Evolutionary conservation across 1,284 basidiomycete species (phyloP).

Genomic region (Tylopilus sp.): DNA sequence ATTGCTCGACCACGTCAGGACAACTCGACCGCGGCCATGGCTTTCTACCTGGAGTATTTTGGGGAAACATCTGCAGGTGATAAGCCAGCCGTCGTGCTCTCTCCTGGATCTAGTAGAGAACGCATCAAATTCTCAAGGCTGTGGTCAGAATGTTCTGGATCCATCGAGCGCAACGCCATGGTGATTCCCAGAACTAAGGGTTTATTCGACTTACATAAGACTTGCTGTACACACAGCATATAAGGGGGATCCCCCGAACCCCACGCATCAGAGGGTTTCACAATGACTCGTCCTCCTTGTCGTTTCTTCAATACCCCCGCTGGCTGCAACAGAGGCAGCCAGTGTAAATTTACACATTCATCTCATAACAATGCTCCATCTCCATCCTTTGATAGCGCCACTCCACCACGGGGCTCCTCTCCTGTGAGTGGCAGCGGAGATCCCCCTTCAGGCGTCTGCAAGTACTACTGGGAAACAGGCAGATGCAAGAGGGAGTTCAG

Average conservation of each 20-base stretch:
- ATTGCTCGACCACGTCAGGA: too few species aligned
- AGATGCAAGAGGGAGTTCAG: constrained; percentile 45
- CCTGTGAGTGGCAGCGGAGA: constrained; percentile 9
- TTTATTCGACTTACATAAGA: constrained; percentile 11
- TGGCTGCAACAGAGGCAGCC: constrained; percentile 41
- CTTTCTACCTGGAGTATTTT: too few species aligned
- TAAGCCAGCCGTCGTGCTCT: too few species aligned
- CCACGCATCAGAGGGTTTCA: background rate
- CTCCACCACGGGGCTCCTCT: constrained; percentile 3
- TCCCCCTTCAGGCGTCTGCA: constrained; percentile 38
- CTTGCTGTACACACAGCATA: constrained; percentile 9
- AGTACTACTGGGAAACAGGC: constrained; percentile 51
- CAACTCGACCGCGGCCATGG: too few species aligned
- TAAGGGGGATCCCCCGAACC: background rate
- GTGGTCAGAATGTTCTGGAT: too few species aligned
- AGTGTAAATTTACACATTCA: constrained; percentile 35
- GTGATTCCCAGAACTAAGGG: too few species aligned
- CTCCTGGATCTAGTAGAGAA: too few species aligned
- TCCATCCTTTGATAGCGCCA: constrained; percentile 4
- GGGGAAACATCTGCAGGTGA: too few species aligned
- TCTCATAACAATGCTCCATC: background rate
- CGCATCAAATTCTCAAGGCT: too few species aligned
- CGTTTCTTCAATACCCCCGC: constrained; percentile 36
- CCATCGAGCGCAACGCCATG: too few species aligned
- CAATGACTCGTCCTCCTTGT: constrained; percentile 35